Base-by-base conservation (phyloP, 2,329 filamentous ascomycete genomes). In the Xylariaceae sp. region DNA sequence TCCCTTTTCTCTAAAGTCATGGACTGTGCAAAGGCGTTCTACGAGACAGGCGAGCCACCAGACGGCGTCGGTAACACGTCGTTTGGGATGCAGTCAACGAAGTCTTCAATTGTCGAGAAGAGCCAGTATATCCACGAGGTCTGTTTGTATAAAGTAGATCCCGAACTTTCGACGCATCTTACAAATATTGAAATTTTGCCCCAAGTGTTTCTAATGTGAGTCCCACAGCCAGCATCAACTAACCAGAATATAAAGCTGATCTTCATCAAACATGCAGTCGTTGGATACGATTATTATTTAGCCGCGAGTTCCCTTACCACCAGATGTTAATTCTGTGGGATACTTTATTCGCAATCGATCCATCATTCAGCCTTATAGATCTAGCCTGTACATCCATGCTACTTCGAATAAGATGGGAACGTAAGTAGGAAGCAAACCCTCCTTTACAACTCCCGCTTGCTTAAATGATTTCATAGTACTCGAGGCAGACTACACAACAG, bases 351-450 rank as follows among this genome's bases (percentile, higher is more conserved):
- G 89, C 92, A 2, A 84, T 95, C 63, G 92, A 96, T 62, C 81
- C 93, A 7, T 80, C 82, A 1, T 73, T 96, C 28, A 84, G 91
- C 45, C 75, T 97, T 31, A 84, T 97, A 60, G 90, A 97, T 65
- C 79, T 94, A 50, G 86, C 97, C n/a, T 97, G 92, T 61, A 84
- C 97, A 47, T 87, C 91, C 6, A 97, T 99, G 92, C 76, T 99
- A 19, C 76, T 99, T 42, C 83, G 94, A 46, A 90, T 97, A 61
- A 84, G 93, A 51, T 97, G 92, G 92, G 83, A 92, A 61, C 74
- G 89, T 94, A 73, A 75, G 55, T 11, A 22, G 31, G 13, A 9
- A 5, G 22, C 17, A 14, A 36, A 38, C 2, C n/a, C 34, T 19
- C 13, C 17, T 6, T 28, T 16, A 39, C 17, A 12, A 13, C 10